Evolutionary conservation across 768 basidiomycete species (phyloP), one percentile per base, ranked within the genome.

Genomic region (Krasilnikovozyma curviuscula): DNA sequence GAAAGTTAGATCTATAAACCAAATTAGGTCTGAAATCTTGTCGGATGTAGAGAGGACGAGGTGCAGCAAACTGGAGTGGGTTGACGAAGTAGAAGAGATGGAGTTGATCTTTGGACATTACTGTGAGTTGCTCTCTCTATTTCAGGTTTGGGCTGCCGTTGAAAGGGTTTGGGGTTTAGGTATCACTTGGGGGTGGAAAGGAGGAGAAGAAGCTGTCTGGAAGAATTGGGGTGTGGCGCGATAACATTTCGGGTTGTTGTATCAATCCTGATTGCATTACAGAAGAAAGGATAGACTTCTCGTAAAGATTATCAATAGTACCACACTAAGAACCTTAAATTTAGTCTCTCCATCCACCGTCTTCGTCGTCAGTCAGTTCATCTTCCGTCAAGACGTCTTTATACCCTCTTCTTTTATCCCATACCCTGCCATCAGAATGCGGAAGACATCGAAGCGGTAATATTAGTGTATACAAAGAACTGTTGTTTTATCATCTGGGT

Each of bases 11-110:
- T 79, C 77, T 4, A 65, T 95, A 43, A 74, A 76, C 54, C 74
- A 80, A 8, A 77, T 93, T 38, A 69, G 82, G 27, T 62, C 69
- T 40, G 58, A 61, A 5, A 52, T 48, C 14, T 56, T 66, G 10
- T 55, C 60, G 1, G 30, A 24, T 23, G 52, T 55, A 16, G 65
- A 67, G 48, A 49, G 61, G 28, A 48, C 57, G 23, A 21, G 61
- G 62, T 63, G 39, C 58, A 72, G 81, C 0, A 68, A 66, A 48
- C 70, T 93, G 14, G 91, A 97, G 61, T 71, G 83, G 64, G 71
- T 98, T 5, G 91, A 97, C 59, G 89, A 98, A 64, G 69, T 86
- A 8, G 91, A 98, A 63, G 91, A 97, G 64, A 71, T 98, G 18
- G 81, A 88, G 49, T 72, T 98, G 5, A 81, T 97, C 1, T 67